Base-by-base conservation (phyloP, 345 rosid species). In the Melaleuca quinquenervia region DNA sequence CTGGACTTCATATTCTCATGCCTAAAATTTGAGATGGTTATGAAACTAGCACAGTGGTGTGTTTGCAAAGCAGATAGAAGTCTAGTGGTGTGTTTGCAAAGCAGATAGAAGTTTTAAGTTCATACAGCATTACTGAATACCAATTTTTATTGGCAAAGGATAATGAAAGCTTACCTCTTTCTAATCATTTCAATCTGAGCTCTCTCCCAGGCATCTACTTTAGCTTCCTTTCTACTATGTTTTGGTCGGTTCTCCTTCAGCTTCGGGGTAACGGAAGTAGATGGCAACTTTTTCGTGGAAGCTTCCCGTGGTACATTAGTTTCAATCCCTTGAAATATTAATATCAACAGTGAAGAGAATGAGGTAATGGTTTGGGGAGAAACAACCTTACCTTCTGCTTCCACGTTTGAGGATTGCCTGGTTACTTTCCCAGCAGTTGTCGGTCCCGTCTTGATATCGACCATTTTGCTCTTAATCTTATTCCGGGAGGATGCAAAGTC, bases 141-240 rank as follows among this genome's bases (percentile, higher is more conserved):
- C 49, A 21, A 45, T 12, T 55, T 24, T 7, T 60, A 48, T 12
- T 45, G 75, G 13, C 55, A 50, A 13, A 26, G 32, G 44, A 44
- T 41, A 11, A 52, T 22, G 22, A 51, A 29, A 41, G 52, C 84
- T 18, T 48, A 93, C 99, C 95, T 80, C 90, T 87, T 86, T 86
- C 87, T 90, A 14, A 91, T 91, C 91, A 90, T 93, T 75, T 91
- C 87, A 45, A 93, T 88, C 75, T 90, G 91, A 84, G 90, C 86
- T 85, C 74, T 91, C 91, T 96, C 95, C 98, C 99, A 94, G 44
- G 98, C 87, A 87, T 93, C 94, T 80, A 88, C 90, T 90, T 90
- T 91, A 36, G 88, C 86, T 87, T 87, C 89, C 20, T 6, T 84
- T 56, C 86, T 87, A 56, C 84, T 85, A 20, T 70, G 88, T 83